Percentiles rank a stretch among this genome's conserved stretches.
Evolutionary conservation across 306 rosid species (phyloP).

Genomic region (Elaeagnus macrophylla): DNA sequence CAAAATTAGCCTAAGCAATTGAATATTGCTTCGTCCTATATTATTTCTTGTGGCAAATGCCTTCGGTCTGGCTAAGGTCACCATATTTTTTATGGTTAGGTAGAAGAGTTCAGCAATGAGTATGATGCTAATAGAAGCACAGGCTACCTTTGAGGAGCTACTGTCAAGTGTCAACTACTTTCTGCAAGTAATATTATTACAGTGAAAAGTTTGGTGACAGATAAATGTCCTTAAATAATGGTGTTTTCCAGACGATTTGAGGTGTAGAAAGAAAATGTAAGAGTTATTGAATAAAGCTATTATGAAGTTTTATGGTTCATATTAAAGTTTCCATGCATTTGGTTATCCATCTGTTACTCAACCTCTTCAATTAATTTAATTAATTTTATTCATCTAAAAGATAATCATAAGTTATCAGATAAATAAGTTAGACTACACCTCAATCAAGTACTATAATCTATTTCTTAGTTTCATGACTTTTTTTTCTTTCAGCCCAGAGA

Average conservation of each 20-base stretch:
- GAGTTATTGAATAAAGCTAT: slow-evolving; percentile 1
- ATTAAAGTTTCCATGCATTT: background rate
- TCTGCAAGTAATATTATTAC: slow-evolving; percentile 51
- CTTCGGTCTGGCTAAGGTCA: slow-evolving; percentile 1
- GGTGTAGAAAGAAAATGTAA: background rate
- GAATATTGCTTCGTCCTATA: slow-evolving; percentile 1
- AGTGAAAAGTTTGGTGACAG: background rate
- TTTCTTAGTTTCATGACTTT: too few relatives aligned
- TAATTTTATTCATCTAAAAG: too few relatives aligned
- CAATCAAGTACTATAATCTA: too few relatives aligned
- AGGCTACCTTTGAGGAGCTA: slow-evolving; percentile 76
- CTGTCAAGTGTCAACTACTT: slow-evolving; percentile 58
- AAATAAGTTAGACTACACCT: too few relatives aligned
- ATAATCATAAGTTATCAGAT: too few relatives aligned
- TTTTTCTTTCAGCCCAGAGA: too few relatives aligned
- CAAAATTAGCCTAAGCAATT: too few relatives aligned
- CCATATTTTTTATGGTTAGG: slow-evolving; percentile 36
- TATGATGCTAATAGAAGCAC: slow-evolving; percentile 87
- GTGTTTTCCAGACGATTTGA: background rate
- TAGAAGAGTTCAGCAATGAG: slow-evolving; percentile 41
- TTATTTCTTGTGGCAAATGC: slow-evolving; percentile 7
- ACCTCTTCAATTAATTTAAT: too few relatives aligned
- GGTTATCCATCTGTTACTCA: background rate
- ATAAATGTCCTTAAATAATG: background rate
- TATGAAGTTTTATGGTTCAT: slow-evolving; percentile 1